Conservation (phyloP, 306 rosid genomes). For the Alnus rubra region DNA sequence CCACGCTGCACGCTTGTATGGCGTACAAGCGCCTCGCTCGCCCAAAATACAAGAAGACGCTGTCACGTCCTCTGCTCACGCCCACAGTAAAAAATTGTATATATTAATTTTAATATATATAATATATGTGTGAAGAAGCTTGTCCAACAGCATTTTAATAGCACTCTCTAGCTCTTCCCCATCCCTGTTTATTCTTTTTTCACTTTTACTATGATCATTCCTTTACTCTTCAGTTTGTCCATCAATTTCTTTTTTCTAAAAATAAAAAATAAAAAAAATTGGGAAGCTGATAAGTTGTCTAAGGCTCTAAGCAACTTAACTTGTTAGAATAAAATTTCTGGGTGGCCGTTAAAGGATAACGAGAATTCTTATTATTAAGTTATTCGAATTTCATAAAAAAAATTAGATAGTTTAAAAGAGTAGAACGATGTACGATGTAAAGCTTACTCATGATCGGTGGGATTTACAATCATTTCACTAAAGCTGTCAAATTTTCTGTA, state of each 20-base stretch:
- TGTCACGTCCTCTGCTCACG: background rate
- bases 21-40: background rate
- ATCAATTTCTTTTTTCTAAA: background rate
- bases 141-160: no score
- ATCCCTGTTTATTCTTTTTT: background rate
- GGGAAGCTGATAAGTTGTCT: background rate
- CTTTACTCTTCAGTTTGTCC: background rate
- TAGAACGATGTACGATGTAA: no score
- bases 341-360: background rate
- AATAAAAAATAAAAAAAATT: no score
- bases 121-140: no score
- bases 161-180: background rate
- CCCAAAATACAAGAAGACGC: background rate
- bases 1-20: no score
- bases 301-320: background rate
- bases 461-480: no score
- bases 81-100: background rate
- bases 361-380: background rate
- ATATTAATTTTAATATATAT: no score
- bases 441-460: no score
- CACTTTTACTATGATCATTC: background rate
- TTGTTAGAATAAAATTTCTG: background rate
- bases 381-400: no score
- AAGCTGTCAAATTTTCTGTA: no score
- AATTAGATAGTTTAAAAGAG: no score